phyloP scores from a whole-genome alignment of 331 rosid species.

The Saraca asoca region DNA sequence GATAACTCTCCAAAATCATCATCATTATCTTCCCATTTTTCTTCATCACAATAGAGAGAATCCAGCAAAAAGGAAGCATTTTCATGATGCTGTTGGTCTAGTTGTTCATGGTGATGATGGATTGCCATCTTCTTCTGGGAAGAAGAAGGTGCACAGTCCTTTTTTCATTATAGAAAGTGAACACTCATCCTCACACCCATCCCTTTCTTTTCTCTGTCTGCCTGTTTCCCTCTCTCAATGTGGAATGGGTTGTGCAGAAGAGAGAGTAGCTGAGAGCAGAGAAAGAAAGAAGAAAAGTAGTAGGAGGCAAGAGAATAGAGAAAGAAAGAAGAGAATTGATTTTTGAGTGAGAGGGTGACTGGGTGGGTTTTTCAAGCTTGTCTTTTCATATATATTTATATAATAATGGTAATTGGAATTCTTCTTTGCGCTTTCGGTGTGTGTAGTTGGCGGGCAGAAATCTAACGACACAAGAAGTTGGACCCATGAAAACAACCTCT shows the following conservation, averaged over 20 bases:
- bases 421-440: constrained; percentile 74
- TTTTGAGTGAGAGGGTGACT: constrained; percentile 27
- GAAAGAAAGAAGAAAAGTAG: constrained; percentile 22
- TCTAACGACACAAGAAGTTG: constrained; percentile 64
- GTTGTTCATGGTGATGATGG: constrained; percentile 41
- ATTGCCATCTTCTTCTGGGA: constrained; percentile 71
- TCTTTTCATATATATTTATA: constrained; percentile 43
- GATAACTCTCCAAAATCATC: constrained; percentile 30
- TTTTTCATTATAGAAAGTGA: constrained; percentile 51
- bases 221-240: constrained; percentile 8
- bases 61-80: constrained; percentile 54
- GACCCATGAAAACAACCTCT: constrained; percentile 71
- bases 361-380: constrained; percentile 70
- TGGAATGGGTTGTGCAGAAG: constrained; percentile 22
- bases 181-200: constrained; percentile 50
- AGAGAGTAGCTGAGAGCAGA: constrained; percentile 12
- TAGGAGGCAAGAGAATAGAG: neutral
- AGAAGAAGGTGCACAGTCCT: constrained; percentile 52
- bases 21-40: constrained; percentile 57
- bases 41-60: constrained; percentile 73
- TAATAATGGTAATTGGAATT: constrained; percentile 41
- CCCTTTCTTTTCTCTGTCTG: constrained; percentile 14
- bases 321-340: constrained; percentile 35
- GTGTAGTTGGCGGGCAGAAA: constrained; percentile 73
- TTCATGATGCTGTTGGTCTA: constrained; percentile 29